Percentiles rank a stretch among this genome's conserved stretches.
Conservation (phyloP, 2,329 filamentous ascomycete genomes). For the Pseudogymnoascus sp. region DNA sequence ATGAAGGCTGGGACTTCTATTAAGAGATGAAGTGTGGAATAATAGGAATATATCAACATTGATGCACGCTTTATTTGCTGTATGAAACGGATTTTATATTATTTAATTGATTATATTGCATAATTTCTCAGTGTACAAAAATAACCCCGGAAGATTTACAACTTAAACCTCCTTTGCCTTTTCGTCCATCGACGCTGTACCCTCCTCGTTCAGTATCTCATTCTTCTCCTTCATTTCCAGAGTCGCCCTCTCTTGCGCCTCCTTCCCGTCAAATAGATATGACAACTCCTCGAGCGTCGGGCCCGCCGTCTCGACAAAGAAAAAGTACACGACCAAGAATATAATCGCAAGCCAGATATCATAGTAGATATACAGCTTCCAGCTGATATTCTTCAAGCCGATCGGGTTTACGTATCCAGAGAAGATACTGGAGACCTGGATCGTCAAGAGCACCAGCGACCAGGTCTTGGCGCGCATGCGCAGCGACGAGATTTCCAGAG, state of each 20-base stretch:
- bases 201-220: not conserved
- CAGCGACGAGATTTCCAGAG: constrained; percentile 36
- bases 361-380: constrained; percentile 38
- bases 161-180: not conserved
- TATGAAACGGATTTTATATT: not conserved
- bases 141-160: constrained; percentile 29
- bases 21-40: not conserved
- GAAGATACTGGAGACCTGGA: constrained; percentile 34
- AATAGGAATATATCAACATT: not conserved
- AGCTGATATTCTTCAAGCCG: constrained; percentile 32
- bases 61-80: not conserved
- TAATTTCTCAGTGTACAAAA: not conserved
- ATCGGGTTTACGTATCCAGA: constrained; percentile 36
- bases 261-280: constrained; percentile 11
- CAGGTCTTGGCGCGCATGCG: constrained; percentile 38
- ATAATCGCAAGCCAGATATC: constrained; percentile 34
- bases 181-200: not conserved
- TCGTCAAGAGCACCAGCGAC: constrained; percentile 35
- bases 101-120: not conserved
- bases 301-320: constrained; percentile 34
- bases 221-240: constrained; percentile 9
- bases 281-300: constrained; percentile 21
- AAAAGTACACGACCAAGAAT: constrained; percentile 34
- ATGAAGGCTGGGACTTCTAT: not conserved
- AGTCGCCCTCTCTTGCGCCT: constrained; percentile 6